Conservation (phyloP, 2,329 filamentous ascomycete genomes). For the Pyrenochaeta sp. region DNA sequence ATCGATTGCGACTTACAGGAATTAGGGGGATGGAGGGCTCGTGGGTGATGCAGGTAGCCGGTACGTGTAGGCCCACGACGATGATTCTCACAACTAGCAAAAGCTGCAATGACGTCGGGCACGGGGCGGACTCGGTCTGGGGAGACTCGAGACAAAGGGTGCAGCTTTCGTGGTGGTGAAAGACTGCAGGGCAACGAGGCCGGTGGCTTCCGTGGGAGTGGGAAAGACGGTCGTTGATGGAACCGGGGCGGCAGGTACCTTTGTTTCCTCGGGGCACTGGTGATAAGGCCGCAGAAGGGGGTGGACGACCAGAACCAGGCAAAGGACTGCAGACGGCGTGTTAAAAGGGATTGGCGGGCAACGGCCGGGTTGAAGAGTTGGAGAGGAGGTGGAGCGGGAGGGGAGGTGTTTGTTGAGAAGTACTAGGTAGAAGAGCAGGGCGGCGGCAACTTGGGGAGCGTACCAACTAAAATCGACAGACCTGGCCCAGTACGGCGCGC, state of each 20-base stretch:
- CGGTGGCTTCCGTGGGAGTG: slow-evolving; percentile 38
- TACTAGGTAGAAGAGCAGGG: slow-evolving; percentile 39
- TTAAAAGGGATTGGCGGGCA: slow-evolving; percentile 45
- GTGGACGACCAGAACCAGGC: slow-evolving; percentile 19
- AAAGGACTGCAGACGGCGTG: slow-evolving; percentile 27
- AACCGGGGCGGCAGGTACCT: slow-evolving; percentile 26
- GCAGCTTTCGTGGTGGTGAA: slow-evolving; percentile 24
- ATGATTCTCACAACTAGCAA: slow-evolving; percentile 33
- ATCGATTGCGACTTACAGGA: slow-evolving; percentile 19
- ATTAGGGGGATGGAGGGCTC: slow-evolving; percentile 25
- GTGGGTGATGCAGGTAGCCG: slow-evolving; percentile 7
- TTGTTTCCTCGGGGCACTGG: slow-evolving; percentile 22
- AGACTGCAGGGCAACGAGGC: slow-evolving; percentile 24
- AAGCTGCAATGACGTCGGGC: slow-evolving; percentile 45
- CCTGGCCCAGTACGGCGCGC: slow-evolving; percentile 28
- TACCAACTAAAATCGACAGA: slow-evolving; percentile 35
- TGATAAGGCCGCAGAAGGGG: slow-evolving; percentile 19
- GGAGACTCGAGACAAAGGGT: slow-evolving; percentile 13
- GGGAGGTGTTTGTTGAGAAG: slow-evolving; percentile 43
- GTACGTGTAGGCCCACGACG: slow-evolving; percentile 12
- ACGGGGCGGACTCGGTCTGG: slow-evolving; percentile 20
- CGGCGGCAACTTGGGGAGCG: slow-evolving; percentile 42
- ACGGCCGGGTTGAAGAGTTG: slow-evolving; percentile 40
- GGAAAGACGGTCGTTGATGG: slow-evolving; percentile 18
- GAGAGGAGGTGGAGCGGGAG: slow-evolving; percentile 27